phyloP scores from a whole-genome alignment of 2,329 filamentous ascomycete species.

The Fusarium globosum region DNA sequence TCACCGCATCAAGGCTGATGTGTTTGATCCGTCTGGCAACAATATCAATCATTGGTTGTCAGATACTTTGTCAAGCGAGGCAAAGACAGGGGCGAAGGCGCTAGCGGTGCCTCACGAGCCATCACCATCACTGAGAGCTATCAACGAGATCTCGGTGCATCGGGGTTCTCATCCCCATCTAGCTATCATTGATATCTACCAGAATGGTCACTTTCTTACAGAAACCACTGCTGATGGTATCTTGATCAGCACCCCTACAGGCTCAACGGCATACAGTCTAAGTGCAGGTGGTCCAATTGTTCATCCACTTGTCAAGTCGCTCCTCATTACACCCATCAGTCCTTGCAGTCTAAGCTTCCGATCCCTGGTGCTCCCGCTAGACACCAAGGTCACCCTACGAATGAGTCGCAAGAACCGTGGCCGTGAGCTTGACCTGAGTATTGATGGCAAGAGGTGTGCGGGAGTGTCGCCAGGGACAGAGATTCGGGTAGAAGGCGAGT shows the following conservation, averaged over 20 bases:
- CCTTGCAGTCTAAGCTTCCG: conserved; percentile 92
- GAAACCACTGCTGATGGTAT: conserved; percentile 96
- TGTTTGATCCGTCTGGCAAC: conserved; percentile 77
- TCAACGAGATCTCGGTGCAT: conserved; percentile 96
- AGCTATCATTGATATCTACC: conserved; percentile 89
- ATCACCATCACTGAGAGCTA: conserved; percentile 70
- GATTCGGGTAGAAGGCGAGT: conserved; percentile 88
- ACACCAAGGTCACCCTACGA: conserved; percentile 83
- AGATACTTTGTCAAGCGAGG: conserved; percentile 57
- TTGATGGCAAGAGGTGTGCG: conserved; percentile 77
- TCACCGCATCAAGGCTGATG: conserved; percentile 85
- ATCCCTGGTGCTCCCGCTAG: conserved; percentile 87
- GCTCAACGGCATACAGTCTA: conserved; percentile 95
- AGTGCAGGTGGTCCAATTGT: conserved; percentile 93
- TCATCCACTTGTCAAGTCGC: conserved; percentile 88
- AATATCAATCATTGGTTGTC: conserved; percentile 66
- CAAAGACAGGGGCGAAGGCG: conserved; percentile 52
- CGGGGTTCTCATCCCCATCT: conserved; percentile 90
- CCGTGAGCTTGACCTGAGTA: conserved; percentile 80
- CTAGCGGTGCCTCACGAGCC: conserved; percentile 51
- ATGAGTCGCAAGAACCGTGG: conserved; percentile 84
- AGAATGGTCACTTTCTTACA: conserved; percentile 89
- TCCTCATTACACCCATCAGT: conserved; percentile 94
- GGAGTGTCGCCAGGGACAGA: conserved; percentile 82
- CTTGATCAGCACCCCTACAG: conserved; percentile 92